A percentile compares a stretch with the other conserved stretches of the same genome.
Evolutionary conservation across 208 protist species (phyloP).

Genomic region (Acanthamoeba divionensis): DNA sequence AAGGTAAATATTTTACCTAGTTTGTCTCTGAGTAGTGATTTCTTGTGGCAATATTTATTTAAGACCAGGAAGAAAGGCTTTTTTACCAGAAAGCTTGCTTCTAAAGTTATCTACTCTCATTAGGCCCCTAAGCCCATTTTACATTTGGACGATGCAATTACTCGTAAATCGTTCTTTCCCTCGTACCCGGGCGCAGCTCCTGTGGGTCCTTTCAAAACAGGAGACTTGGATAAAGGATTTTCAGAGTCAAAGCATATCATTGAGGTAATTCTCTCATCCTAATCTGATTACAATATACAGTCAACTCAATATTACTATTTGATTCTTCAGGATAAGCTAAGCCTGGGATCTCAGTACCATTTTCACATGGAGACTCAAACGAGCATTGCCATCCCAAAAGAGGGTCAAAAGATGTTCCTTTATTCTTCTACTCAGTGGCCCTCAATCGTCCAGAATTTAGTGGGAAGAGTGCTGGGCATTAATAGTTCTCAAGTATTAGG

Average conservation of each 20-base stretch:
- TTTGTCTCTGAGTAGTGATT: too few species aligned
- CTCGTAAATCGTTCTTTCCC: not conserved
- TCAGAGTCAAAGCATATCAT: not conserved
- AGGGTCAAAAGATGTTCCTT: not conserved
- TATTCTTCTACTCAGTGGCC: not conserved
- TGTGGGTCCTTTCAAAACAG: not conserved
- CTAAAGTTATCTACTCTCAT: too few species aligned
- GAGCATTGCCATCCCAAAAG: constrained; percentile 21
- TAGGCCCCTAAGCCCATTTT: not conserved
- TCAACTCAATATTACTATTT: not conserved
- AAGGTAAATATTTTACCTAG: too few species aligned
- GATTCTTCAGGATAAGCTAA: not conserved
- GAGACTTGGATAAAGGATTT: not conserved
- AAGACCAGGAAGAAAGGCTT: too few species aligned
- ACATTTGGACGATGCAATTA: not conserved
- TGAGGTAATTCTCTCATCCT: not conserved
- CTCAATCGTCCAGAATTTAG: not conserved
- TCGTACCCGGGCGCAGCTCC: not conserved
- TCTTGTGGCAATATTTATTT: too few species aligned
- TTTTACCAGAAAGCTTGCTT: too few species aligned
- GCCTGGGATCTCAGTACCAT: constrained; percentile 31
- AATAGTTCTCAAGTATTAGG: not conserved
- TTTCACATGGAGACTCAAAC: constrained; percentile 53
- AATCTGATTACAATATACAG: not conserved
- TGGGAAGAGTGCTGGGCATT: not conserved